Conservation (phyloP, 2,329 filamentous ascomycete genomes). For the Raffaelea arxii region DNA sequence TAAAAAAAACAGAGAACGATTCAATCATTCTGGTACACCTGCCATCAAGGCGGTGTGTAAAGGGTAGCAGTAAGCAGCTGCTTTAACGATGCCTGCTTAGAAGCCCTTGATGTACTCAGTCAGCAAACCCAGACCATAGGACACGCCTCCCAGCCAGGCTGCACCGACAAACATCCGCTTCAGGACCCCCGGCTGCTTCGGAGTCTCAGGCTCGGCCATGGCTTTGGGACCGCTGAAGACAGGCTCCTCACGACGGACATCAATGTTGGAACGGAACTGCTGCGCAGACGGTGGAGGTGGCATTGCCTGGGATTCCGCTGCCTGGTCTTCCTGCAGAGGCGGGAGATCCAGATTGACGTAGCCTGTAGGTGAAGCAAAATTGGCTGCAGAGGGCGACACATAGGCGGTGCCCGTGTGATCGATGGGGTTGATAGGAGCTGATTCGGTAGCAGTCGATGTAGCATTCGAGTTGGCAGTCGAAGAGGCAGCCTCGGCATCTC, state of each 20-base stretch:
- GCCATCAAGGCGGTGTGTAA: not conserved
- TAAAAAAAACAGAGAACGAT: too few relatives aligned
- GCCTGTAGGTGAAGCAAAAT: constrained; percentile 55
- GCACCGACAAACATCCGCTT: constrained; percentile 45
- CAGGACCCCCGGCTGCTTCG: constrained; percentile 19
- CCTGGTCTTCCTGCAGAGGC: constrained; percentile 15
- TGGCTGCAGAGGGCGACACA: constrained; percentile 36
- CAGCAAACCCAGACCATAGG: constrained; percentile 50
- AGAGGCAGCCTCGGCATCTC: constrained; percentile 12
- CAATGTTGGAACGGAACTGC: constrained; percentile 30
- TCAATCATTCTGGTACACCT: not conserved
- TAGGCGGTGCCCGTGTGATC: constrained; percentile 37
- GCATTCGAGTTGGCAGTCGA: too few relatives aligned
- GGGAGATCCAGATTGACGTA: constrained; percentile 51
- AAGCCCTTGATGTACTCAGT: constrained; percentile 40
- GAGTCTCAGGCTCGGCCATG: not conserved
- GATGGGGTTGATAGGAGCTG: constrained; percentile 43
- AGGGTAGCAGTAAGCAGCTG: too few relatives aligned
- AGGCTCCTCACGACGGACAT: constrained; percentile 35
- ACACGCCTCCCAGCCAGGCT: constrained; percentile 41
- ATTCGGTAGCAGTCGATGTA: constrained; percentile 12
- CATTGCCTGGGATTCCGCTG: not conserved
- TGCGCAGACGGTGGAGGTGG: constrained; percentile 6
- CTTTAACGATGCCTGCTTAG: not conserved
- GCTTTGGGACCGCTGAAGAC: constrained; percentile 32